Evolutionary conservation across 1,139 yeast species (phyloP), one percentile per base, ranked within the genome.

Genomic region (Geotrichum candidum): DNA sequence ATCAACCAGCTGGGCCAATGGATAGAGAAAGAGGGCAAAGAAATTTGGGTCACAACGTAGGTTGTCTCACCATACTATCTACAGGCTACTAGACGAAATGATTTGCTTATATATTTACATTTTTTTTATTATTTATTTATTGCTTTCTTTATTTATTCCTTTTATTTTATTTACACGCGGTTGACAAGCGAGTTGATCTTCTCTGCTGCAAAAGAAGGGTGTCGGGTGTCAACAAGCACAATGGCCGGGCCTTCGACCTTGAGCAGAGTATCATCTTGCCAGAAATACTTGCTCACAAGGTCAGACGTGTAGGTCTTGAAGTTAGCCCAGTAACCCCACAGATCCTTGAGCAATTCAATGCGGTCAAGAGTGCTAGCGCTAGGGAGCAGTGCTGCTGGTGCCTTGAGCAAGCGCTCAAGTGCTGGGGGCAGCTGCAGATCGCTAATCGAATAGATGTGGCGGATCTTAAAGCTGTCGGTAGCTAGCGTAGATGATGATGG

Each of bases 1-100:
- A 97, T 92, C 51, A 82, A 82, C 57, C 78, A 80, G 55, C 81
- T 94, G 68, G 87, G 88, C 57, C 73, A 74, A 41, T 84, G 82
- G 78, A 83, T 85, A 78, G 83, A 80, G 62, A 74, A 72, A 13
- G 78, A 82, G 54, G 91, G 91, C 58, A 77, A 79, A 65, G 84
- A 84, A 61, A 79, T 87, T 58, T 85, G 90, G 89, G 70, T 73
- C 18, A 58, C 66, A 35, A 68, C 66, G 25, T 69, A 64, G 54
- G 46, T 27, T 22, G 31, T 27, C 41, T 10, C 11, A 13, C 15
- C 41, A 35, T 18, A 18, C 18, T 18, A 18, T 18, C 18, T 18
- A 18, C 11, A 35, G 41, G 3, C 41, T 35, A 13, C 6, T 9
- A 4, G 41, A 35, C 10, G 10, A 35, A 35, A 15, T 29, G 13